Percentiles rank a stretch among this genome's conserved stretches.
Evolutionary conservation across 2,329 filamentous ascomycete species (phyloP).

Genomic region (Zymoseptoria brevis): DNA sequence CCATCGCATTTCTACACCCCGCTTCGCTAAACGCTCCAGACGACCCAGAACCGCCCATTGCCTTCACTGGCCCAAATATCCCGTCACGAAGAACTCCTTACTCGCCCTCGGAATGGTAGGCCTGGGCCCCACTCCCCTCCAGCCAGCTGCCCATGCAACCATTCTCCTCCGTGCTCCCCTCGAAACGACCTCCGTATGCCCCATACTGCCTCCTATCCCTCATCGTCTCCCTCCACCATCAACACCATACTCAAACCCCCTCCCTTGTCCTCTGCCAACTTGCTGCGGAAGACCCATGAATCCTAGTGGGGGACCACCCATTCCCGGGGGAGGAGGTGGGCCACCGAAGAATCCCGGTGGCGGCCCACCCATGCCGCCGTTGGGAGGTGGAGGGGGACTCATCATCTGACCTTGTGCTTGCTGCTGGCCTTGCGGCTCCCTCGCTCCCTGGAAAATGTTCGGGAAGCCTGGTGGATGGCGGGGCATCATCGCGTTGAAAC

Average conservation of each 20-base stretch:
- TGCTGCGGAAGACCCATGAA: background rate
- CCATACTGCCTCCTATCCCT: background rate
- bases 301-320: constrained; percentile 5
- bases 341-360: constrained; percentile 13
- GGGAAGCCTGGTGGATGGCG: constrained; percentile 28
- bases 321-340: background rate
- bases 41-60: background rate
- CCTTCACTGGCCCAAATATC: background rate
- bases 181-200: background rate
- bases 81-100: background rate
- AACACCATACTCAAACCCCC: background rate
- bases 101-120: background rate
- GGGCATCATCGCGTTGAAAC: constrained; percentile 25
- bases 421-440: constrained; percentile 10
- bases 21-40: background rate
- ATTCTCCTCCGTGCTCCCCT: background rate
- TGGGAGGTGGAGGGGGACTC: constrained; percentile 1
- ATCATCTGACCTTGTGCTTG: constrained; percentile 5
- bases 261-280: background rate
- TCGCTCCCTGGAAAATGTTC: constrained; percentile 24
- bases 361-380: constrained; percentile 3
- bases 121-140: background rate
- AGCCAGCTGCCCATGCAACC: background rate
- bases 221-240: background rate
- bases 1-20: background rate